phyloP scores from a whole-genome alignment of 257 asterid species.

The Phtheirospermum japonicum region DNA sequence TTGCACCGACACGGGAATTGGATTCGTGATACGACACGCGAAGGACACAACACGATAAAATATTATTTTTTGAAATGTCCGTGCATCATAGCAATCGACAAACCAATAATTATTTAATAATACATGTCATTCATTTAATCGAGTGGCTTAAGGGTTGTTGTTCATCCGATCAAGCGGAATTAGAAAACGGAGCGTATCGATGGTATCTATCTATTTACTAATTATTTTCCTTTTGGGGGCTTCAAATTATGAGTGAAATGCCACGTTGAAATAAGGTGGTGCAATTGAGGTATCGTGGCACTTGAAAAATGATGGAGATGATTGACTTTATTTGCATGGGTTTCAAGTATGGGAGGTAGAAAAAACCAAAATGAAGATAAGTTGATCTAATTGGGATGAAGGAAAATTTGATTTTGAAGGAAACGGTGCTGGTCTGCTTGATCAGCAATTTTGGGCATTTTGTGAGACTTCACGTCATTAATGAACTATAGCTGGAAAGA shows the following conservation, averaged over 20 bases:
- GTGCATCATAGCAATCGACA: too few relatives aligned
- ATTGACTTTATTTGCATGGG: constrained; percentile 23
- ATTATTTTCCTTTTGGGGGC: too few relatives aligned
- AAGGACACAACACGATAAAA: too few relatives aligned
- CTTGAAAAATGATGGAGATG: neutral
- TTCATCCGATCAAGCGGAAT: too few relatives aligned
- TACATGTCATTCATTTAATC: too few relatives aligned
- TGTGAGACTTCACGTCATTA: constrained; percentile 12
- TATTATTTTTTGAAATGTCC: too few relatives aligned
- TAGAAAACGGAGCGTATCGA: too few relatives aligned
- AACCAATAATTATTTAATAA: too few relatives aligned
- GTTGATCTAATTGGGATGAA: neutral
- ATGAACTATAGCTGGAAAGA: constrained; percentile 19
- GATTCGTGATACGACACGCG: too few relatives aligned
- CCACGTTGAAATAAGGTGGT: constrained; percentile 26
- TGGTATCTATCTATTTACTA: too few relatives aligned
- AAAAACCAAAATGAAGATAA: neutral
- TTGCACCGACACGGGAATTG: too few relatives aligned
- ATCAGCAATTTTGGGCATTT: constrained; percentile 28
- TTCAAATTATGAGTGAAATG: constrained; percentile 29
- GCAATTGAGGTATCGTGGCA: constrained; percentile 31
- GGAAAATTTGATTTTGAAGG: neutral
- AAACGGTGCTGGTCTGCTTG: constrained; percentile 7
- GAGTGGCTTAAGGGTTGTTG: too few relatives aligned
- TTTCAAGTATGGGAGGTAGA: constrained; percentile 7